Evolutionary conservation across 2,329 filamentous ascomycete genomes (phyloP).

Genomic region (Talaromyces sp.): DNA sequence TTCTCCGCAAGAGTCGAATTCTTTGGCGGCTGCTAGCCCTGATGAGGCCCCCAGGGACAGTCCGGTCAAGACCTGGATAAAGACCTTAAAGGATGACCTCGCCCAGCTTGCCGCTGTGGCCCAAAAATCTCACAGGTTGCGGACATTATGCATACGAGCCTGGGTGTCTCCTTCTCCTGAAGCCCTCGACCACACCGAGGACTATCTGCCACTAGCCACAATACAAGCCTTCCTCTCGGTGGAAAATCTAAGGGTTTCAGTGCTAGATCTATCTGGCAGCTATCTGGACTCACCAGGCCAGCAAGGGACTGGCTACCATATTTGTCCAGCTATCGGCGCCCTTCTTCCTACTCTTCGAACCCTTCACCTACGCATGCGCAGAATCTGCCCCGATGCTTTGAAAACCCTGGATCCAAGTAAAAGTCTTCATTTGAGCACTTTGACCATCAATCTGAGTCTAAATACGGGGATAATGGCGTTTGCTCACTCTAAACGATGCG

Average conservation of each 20-base stretch:
- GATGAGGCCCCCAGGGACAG: not conserved
- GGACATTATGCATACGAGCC: not conserved
- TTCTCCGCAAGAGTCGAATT: not conserved
- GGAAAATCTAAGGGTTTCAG: not conserved
- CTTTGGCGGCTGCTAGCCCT: not conserved
- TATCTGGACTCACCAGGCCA: not conserved
- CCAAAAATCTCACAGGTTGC: not conserved
- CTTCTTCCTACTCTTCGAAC: not conserved
- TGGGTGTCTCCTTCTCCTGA: not conserved
- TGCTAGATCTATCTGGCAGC: not conserved
- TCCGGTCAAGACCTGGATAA: not conserved
- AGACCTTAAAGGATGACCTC: not conserved
- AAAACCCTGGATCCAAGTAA: not conserved
- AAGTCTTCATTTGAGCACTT: not conserved
- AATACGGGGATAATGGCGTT: not conserved
- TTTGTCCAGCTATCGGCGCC: not conserved
- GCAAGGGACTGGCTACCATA: not conserved
- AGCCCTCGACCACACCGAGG: too few relatives aligned
- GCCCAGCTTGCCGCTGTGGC: not conserved
- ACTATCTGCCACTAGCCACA: not conserved
- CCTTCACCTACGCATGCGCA: not conserved
- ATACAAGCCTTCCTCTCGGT: not conserved
- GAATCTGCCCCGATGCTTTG: not conserved
- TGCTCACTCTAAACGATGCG: not conserved
- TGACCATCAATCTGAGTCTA: not conserved